Base-by-base conservation (phyloP, 2,329 filamentous ascomycete species). In the Exophiala sp. region DNA sequence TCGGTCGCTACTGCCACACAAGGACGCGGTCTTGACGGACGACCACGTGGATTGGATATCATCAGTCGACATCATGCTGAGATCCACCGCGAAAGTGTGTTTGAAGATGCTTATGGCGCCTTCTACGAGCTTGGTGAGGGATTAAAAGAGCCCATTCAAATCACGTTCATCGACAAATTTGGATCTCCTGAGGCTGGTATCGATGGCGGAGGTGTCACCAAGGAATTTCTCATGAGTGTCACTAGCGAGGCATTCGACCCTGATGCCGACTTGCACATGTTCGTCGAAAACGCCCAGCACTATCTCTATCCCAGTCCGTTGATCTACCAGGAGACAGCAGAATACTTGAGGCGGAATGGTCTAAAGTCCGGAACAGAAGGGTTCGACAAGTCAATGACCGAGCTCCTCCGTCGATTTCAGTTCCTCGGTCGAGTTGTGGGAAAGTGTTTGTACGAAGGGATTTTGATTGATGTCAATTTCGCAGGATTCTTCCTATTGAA, bases 361-460 rank as follows among this genome's bases (percentile, higher is more conserved):
- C 57, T 84, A 1, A 64, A 62, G 1, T 83, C 87, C 57, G 72
- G 74, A 2, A 79, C 79, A 16, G 63, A 73, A 3, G 78, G 81
- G 20, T 88, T 81, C 75, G 79, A 77, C 49, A 76, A 79, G 0
- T 71, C 74, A 2, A 75, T 90, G 45, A 69, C 72, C 3, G 79
- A 84, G 24, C 71, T 94, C 12, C 75, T 94, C 4, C 82, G 81
- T 58, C 83, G 85, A 11, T 97, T 90, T 66, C 91, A 97, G 66
- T 99, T 99, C 62, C 77, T 97, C 0, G 94, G 94, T 1, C 87
- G 94, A 3, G 83, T 99, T 24, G 86, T 99, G 21, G 94, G 94
- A 9, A 99, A 99, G 69, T 99, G 94, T 71, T 78, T 99, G 65
- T 99, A 99, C 67, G 94, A 99, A 73, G 91, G 91, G 0, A 97